Evolutionary conservation across 441 rosid species (phyloP).

Genomic region (Adansonia gregorii): DNA sequence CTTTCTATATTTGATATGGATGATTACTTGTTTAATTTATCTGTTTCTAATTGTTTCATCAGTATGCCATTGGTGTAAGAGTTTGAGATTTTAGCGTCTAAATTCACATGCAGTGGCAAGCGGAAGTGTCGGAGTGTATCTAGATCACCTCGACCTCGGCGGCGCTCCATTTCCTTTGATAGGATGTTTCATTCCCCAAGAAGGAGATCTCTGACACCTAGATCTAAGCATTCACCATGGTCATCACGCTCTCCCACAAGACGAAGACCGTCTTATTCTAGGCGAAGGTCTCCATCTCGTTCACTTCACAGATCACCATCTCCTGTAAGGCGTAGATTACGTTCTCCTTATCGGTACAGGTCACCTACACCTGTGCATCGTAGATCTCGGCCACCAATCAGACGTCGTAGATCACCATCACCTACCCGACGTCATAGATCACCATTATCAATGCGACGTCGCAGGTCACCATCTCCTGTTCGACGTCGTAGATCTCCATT

Average conservation of each 20-base stretch:
- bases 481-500: conserved; percentile 37
- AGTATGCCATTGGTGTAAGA: not conserved
- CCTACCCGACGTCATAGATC: conserved; percentile 29
- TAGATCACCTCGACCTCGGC: conserved; percentile 50
- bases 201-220: conserved; percentile 42
- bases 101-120: conserved; percentile 40
- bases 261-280: conserved; percentile 22
- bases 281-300: conserved; percentile 49
- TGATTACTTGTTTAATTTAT: not conserved
- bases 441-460: conserved; percentile 38
- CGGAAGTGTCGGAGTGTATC: conserved; percentile 72
- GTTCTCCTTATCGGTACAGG: conserved; percentile 32
- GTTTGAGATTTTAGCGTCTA: conserved; percentile 15
- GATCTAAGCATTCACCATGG: conserved; percentile 42
- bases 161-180: conserved; percentile 46
- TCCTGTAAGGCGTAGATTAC: conserved; percentile 37
- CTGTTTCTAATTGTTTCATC: not conserved
- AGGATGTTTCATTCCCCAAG: conserved; percentile 43
- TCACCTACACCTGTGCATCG: conserved; percentile 44
- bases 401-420: conserved; percentile 24
- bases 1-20: not conserved
- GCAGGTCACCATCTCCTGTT: conserved; percentile 33
- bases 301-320: conserved; percentile 49
- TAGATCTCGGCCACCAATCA: conserved; percentile 43
- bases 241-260: conserved; percentile 39